phyloP scores from a whole-genome alignment of 176 grass and related monocot species.

The Oropetium thomaeum region DNA sequence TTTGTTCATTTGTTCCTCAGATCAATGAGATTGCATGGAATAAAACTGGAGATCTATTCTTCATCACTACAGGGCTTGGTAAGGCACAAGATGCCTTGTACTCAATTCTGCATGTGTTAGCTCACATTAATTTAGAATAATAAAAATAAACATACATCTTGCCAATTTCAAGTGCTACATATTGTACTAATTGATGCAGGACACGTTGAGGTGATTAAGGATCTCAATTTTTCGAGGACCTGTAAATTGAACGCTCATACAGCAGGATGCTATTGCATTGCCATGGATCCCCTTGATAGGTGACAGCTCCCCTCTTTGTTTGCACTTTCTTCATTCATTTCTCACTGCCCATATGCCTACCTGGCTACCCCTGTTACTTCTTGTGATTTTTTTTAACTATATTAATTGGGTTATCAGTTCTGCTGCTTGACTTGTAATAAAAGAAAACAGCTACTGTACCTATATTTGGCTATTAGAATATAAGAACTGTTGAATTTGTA shows the following conservation, averaged over 20 bases:
- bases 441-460: not conserved
- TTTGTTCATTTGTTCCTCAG: constrained; percentile 52
- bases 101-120: not conserved
- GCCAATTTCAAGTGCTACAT: not conserved
- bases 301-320: constrained; percentile 28
- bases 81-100: constrained; percentile 21
- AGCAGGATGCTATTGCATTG: constrained; percentile 97
- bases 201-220: constrained; percentile 75
- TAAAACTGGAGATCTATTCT: constrained; percentile 98
- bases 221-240: constrained; percentile 63
- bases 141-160: constrained; percentile 18
- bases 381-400: not conserved
- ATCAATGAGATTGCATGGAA: constrained; percentile 99
- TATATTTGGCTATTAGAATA: not conserved
- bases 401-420: not conserved
- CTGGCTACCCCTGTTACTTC: not conserved
- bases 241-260: constrained; percentile 95
- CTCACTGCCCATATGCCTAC: not conserved
- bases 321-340: constrained; percentile 2
- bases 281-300: constrained; percentile 95
- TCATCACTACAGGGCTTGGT: constrained; percentile 97
- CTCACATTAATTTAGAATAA: constrained; percentile 15
- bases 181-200: constrained; percentile 43
- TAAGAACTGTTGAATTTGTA: not conserved
- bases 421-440: constrained; percentile 1